Base-by-base conservation (phyloP, 805 yeast genomes). In the Komagataella pastoris region DNA sequence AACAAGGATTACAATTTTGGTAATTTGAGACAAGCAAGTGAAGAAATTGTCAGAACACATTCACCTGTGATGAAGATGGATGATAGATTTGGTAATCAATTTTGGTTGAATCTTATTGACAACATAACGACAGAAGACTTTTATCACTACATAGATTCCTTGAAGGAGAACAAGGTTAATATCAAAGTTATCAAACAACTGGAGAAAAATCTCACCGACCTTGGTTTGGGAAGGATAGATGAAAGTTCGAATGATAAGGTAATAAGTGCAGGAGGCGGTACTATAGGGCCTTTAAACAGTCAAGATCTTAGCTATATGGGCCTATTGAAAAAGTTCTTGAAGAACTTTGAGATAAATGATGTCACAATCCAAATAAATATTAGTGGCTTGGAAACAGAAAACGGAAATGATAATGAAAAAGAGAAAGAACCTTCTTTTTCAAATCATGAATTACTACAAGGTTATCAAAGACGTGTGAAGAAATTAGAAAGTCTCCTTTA, bases 401-500 rank as follows among this genome's bases (percentile, higher is more conserved):
- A 53, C 51, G 23, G 47, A 52, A 3, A 53, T 50, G 5, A 58
- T 52, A 24, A 45, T 12, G 21, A 18, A 60, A 55, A n/a, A 57
- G 56, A 3, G 61, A 58, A 10, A 65, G 60, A 21, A 8, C 14
- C 48, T 2, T 30, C 23, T 44, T 24, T 10, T 44, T 57, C 51
- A 46, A 23, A 17, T 17, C 61, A 66, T 3, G 79, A 73, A 47
- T 59, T 75, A 10, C 67, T 84, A 8, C 73, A 73, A 55, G 87
- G 86, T 0, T 83, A 88, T 56, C 83, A 83, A 61, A 65, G 77
- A 8, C 70, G 96, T 51, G 86, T 91, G 46, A 79, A 78, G 55
- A 85, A 85, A 57, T 72, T 91, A 50, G 97, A 89, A 58, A 83
- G 79, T 51, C 65, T 88, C 44, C 66, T 89, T 14, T 93, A 88